phyloP scores from a whole-genome alignment of 2,329 filamentous ascomycete genomes.

The Aureobasidium namibiae region DNA sequence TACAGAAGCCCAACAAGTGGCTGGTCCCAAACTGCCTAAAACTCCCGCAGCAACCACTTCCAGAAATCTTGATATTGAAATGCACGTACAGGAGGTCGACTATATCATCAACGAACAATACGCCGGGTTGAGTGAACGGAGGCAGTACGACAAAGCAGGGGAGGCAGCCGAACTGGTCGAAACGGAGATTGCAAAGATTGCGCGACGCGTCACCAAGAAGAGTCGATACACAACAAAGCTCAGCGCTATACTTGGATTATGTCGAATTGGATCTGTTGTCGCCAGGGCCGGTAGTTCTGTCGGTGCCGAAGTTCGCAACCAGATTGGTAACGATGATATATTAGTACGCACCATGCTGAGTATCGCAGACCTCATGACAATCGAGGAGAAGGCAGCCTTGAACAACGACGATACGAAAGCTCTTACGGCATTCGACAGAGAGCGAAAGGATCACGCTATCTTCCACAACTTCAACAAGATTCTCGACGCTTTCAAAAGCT shows the following conservation, averaged over 20 bases:
- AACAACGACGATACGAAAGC: not conserved
- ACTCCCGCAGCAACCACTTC: not conserved
- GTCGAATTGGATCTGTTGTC: not conserved
- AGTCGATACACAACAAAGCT: not conserved
- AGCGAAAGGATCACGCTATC: not conserved
- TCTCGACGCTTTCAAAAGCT: not conserved
- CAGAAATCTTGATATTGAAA: not conserved
- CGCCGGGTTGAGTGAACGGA: not conserved
- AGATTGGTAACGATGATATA: not conserved
- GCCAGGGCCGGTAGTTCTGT: not conserved
- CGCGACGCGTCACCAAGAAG: not conserved
- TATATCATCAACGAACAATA: not conserved
- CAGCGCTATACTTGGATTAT: not conserved
- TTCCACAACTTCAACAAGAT: not conserved
- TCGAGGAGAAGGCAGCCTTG: not conserved
- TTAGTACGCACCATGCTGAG: not conserved
- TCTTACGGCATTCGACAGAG: not conserved
- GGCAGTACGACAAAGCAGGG: not conserved
- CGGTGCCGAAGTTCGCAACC: not conserved
- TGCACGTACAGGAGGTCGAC: not conserved
- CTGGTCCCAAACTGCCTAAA: too few species aligned
- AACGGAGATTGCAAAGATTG: not conserved
- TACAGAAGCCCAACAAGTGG: too few species aligned
- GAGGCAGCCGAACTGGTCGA: not conserved
- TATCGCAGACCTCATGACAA: not conserved